Base-by-base conservation (phyloP, 345 rosid species). In the Populus pruinosa region DNA sequence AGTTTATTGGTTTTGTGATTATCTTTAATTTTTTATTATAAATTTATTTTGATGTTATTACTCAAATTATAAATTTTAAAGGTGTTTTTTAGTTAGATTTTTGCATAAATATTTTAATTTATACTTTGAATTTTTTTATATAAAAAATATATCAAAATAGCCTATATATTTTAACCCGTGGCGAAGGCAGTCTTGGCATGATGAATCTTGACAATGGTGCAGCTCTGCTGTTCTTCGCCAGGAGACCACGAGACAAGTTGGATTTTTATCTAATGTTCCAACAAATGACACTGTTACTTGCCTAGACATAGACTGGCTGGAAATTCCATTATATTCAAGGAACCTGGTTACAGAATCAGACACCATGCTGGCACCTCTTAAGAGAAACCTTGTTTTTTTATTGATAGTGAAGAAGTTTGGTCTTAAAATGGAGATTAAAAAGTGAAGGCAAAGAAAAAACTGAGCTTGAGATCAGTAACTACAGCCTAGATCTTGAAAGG, bases 281-380 rank as follows among this genome's bases (percentile, higher is more conserved):
- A 21, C 29, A 20, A 29, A 35, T 35, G 69, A 67, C 44, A 35
- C 35, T 23, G 70, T 44, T n/a, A 16, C 18, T 14, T 53, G 12
- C 1, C 10, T 8, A 56, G 69, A 61, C 70, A 77, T 38, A 36
- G 69, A 49, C 64, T 50, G 75, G 81, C 27, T 66, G 81, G 39
- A 72, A 78, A 78, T 35, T 72, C 55, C 31, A 13, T 71, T 17
- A 25, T 13, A 27, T 53, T 67, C 72, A 38, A 53, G 66, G 81
- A 17, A 66, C 66, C 72, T 18, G 81, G 67, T 50, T 50, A 38
- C 72, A 72, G 39, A 72, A 66, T 78, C 72, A 65, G 59, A 78
- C 81, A 78, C 50, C 33, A 12, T 75, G 20, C 36, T 72, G 12
- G 66, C 33, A 31, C 8, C 13, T 5, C 20, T 16, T 23, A 14